Base-by-base conservation (phyloP, 2,329 filamentous ascomycete genomes). In the Fusarium compactum region DNA sequence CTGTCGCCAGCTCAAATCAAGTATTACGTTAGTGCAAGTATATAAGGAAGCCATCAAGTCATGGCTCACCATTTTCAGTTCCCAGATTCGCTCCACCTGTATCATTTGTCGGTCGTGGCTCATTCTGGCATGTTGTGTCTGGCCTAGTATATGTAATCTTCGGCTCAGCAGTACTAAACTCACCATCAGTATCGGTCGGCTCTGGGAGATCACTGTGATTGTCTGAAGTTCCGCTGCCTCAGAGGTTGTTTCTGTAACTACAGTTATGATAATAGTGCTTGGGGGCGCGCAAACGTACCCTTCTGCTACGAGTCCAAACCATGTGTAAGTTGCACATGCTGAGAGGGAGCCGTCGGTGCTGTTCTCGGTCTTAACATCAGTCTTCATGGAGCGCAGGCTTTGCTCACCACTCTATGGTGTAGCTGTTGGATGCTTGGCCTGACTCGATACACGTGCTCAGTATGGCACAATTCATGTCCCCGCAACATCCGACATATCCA, bases 281-380 rank as follows among this genome's bases (percentile, higher is more conserved):
- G 62, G 60, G 6, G 45, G 45, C 7, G 41, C 65, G n/a, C 71
- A 74, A 27, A 18, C 38, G 6, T 66, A 62, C 8, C 24, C n/a
- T 25, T 62, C 24, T 25, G 51, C 60, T 2, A 7, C 29, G n/a
- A 57, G 16, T 10, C 41, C 29, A 24, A 55, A 51, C 65, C 54
- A 69, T 38, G 60, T 65, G 24, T 62, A 74, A 10, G 65, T 74
- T 45, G 47, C 53, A 52, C 63, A 74, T 25, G 40, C 44, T 24
- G 70, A 58, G 22, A 47, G 34, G 12, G 46, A 29, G 14, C 24
- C 43, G 4, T 32, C 46, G 8, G 43, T 67, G 41, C 70, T 73
- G 11, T 11, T 29, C 12, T n/a, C 9, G 5, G 30, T 18, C 9
- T 54, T 5, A 50, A 20, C 10, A 30, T 22, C 10, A 12, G 15